Conservation (phyloP, 192 early-diverging fungal species). For the Coemansia sp. region DNA sequence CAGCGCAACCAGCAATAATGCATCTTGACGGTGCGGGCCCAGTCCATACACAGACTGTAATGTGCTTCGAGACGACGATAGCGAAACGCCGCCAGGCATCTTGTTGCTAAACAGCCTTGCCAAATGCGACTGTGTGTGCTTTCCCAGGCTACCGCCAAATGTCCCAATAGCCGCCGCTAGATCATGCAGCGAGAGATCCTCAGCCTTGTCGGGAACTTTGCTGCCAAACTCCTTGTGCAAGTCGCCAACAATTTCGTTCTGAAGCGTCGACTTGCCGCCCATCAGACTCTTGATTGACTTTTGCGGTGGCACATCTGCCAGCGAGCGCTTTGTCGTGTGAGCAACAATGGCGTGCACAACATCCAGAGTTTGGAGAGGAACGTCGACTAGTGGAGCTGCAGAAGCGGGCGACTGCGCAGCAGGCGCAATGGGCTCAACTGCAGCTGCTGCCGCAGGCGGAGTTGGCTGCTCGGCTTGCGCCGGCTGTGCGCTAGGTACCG, state of each 20-base stretch:
- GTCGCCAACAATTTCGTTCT: conserved; percentile 96
- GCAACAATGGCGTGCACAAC: conserved; percentile 77
- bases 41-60: conserved; percentile 70
- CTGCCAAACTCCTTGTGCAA: conserved; percentile 88
- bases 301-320: conserved; percentile 67
- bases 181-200: conserved; percentile 84
- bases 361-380: conserved; percentile 72
- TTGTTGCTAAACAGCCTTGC: conserved; percentile 79
- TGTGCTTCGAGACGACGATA: conserved; percentile 69
- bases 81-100: conserved; percentile 90
- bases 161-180: conserved; percentile 64
- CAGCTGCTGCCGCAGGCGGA: conserved; percentile 49
- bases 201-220: conserved; percentile 84
- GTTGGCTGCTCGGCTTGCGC: background rate
- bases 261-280: conserved; percentile 88
- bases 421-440: conserved; percentile 31
- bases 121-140: conserved; percentile 68
- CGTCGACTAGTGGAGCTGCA: conserved; percentile 62
- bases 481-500: background rate
- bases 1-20: conserved; percentile 69
- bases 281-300: conserved; percentile 75
- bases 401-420: background rate
- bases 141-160: conserved; percentile 68
- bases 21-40: conserved; percentile 71
- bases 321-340: conserved; percentile 83